A percentile compares a stretch with the other conserved stretches of the same genome.
These are phyloP conservation scores for Cryphonectria carpinicola DNA, from an alignment of 2,329 filamentous ascomycete genomes.

Conservation along the genomic window DNA sequence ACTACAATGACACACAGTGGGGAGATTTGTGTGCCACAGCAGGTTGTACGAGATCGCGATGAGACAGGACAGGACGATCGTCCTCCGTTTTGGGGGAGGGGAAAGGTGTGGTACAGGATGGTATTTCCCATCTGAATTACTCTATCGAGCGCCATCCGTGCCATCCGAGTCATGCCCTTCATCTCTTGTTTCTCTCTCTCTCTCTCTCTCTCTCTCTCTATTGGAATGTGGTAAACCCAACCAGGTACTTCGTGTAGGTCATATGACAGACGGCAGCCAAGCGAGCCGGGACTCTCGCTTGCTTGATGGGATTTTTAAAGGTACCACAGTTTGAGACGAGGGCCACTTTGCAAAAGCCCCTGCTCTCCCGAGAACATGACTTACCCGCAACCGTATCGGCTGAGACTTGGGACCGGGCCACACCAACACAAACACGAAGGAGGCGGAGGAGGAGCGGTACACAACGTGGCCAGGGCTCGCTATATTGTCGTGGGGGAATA, in stretches of 20 bases:
- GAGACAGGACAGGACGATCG: conserved; percentile 5
- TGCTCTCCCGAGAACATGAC: background rate
- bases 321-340: background rate
- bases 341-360: background rate
- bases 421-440: background rate
- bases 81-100: background rate
- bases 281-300: background rate
- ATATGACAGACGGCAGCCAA: background rate
- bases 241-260: background rate
- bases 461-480: background rate
- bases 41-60: conserved; percentile 4
- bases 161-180: background rate
- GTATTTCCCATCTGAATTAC: background rate
- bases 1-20: background rate
- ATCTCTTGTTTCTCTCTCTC: no score
- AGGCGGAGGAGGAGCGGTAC: background rate
- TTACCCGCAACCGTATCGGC: background rate
- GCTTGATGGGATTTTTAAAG: background rate
- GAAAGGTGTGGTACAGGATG: background rate
- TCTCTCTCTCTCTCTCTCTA: no score
- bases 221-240: background rate
- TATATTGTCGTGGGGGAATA: background rate
- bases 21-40: background rate
- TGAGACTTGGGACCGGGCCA: background rate
- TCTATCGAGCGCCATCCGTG: background rate